These are phyloP conservation scores for Nepenthes mirabilis DNA, from an alignment of 148 eudicot genomes.

Conservation along the genomic window DNA sequence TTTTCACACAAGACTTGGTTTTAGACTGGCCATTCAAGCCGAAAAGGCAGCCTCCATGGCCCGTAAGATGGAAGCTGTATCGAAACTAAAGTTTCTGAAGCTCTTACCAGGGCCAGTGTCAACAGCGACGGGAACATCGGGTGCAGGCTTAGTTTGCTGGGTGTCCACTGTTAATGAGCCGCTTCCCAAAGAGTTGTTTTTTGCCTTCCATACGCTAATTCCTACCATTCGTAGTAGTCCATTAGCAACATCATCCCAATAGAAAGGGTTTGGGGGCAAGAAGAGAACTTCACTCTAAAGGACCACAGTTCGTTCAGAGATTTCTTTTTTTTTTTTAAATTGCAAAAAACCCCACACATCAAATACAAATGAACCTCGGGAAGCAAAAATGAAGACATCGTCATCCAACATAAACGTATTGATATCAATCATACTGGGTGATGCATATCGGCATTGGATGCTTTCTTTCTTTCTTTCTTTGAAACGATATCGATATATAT, in stretches of 20 bases:
- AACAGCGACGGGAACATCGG: constrained; percentile 18
- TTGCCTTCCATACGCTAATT: constrained; percentile 72
- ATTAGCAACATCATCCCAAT: constrained; percentile 4
- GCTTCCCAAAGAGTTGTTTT: constrained; percentile 55
- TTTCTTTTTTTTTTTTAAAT: no score
- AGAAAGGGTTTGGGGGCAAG: neutral
- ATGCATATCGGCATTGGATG: no score
- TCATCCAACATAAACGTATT: no score
- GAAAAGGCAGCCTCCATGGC: constrained; percentile 55
- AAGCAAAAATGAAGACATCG: no score
- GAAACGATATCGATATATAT: no score
- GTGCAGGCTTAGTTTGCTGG: constrained; percentile 34
- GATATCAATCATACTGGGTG: no score
- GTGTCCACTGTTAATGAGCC: constrained; percentile 36
- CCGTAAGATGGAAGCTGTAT: constrained; percentile 34
- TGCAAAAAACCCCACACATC: no score
- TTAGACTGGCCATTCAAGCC: neutral
- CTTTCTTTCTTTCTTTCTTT: no score
- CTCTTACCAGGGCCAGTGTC: constrained; percentile 45
- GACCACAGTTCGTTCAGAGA: no score
- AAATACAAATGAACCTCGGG: no score
- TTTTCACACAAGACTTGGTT: no score
- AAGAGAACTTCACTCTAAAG: no score
- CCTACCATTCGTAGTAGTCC: constrained; percentile 17
- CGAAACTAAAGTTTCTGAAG: constrained; percentile 66